These are phyloP conservation scores for Barbarea vulgaris DNA, from an alignment of 345 rosid species.

Conservation along the genomic window DNA sequence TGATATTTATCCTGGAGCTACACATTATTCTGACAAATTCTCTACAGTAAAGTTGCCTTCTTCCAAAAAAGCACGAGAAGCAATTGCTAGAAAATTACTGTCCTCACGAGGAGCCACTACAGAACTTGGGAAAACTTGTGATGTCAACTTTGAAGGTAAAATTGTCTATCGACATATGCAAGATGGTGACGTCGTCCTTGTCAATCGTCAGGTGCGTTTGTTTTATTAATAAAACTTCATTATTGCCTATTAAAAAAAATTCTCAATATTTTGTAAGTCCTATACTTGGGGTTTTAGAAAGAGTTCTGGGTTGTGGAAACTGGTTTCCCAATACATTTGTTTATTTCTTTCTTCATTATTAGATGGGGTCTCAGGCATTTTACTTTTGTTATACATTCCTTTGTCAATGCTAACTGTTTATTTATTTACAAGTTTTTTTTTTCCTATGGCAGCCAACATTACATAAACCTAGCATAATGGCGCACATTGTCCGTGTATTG, in stretches of 20 bases:
- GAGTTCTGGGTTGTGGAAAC: not conserved
- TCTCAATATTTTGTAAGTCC: not conserved
- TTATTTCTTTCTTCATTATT: constrained; percentile 6
- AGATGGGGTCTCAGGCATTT: not conserved
- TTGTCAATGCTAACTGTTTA: constrained; percentile 17
- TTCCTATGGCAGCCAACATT: constrained; percentile 90
- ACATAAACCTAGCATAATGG: constrained; percentile 99
- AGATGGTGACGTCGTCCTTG: constrained; percentile 96
- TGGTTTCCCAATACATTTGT: not conserved
- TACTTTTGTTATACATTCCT: not conserved
- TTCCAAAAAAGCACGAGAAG: constrained; percentile 55
- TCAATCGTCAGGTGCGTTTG: constrained; percentile 83
- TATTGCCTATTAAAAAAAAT: not conserved
- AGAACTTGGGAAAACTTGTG: constrained; percentile 62
- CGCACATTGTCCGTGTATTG: constrained; percentile 88
- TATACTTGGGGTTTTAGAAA: not conserved
- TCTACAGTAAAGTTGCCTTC: constrained; percentile 57
- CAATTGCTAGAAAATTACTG: constrained; percentile 73
- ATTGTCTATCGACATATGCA: constrained; percentile 79
- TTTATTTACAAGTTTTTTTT: constrained; percentile 22
- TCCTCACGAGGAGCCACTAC: constrained; percentile 73
- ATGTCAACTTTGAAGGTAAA: constrained; percentile 76
- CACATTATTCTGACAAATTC: constrained; percentile 75
- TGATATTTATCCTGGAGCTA: constrained; percentile 89
- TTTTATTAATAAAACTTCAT: not conserved